phyloP scores from a whole-genome alignment of 1,284 basidiomycete species.

The Schizophyllum amplum region DNA sequence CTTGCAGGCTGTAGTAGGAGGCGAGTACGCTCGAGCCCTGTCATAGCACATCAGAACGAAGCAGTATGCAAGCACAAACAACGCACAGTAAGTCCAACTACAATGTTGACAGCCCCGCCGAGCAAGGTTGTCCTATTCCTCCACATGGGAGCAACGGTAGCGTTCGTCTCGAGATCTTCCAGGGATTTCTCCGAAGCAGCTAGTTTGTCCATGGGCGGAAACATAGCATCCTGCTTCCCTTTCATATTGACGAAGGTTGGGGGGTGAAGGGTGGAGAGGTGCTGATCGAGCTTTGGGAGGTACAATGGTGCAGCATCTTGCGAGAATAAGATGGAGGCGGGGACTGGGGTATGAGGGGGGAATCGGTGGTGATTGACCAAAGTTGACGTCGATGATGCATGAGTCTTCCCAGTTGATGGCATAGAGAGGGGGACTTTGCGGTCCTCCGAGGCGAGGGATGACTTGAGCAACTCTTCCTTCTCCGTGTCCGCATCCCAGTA shows the following conservation, averaged over 20 bases:
- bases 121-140: conserved; percentile 46
- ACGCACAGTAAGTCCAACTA: conserved; percentile 48
- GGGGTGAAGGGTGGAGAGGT: conserved; percentile 39
- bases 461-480: background rate
- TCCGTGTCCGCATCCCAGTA: background rate
- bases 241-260: conserved; percentile 26
- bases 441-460: conserved; percentile 4
- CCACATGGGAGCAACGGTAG: conserved; percentile 38
- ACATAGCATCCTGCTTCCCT: conserved; percentile 30
- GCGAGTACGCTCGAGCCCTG: conserved; percentile 63
- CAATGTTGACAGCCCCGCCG: conserved; percentile 27
- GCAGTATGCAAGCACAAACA: background rate
- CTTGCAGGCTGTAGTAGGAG: conserved; percentile 61
- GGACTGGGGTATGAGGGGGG: conserved; percentile 39
- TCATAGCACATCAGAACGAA: conserved; percentile 2
- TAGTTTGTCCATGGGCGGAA: conserved; percentile 54
- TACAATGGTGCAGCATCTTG: conserved; percentile 46
- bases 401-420: background rate
- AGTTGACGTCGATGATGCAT: background rate
- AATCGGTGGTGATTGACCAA: no score
- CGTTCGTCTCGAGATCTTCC: conserved; percentile 53
- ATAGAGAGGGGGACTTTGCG: conserved; percentile 2
- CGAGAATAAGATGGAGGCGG: conserved; percentile 47
- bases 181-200: conserved; percentile 37
- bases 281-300: conserved; percentile 51